These are phyloP conservation scores for Blastomyces emzantsi DNA, from an alignment of 2,329 filamentous ascomycete species.

Conservation along the genomic window DNA sequence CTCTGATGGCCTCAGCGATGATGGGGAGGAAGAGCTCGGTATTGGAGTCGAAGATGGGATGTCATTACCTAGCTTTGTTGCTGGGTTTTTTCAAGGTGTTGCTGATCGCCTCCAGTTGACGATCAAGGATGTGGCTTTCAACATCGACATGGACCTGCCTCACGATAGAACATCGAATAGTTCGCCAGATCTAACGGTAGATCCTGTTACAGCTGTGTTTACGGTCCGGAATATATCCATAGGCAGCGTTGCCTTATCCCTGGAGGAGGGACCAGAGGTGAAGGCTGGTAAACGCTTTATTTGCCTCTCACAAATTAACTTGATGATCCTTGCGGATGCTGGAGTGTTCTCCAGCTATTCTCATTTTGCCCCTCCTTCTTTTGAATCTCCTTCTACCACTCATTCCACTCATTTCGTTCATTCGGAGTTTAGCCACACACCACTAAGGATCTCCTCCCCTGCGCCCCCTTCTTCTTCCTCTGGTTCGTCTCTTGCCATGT, in stretches of 20 bases:
- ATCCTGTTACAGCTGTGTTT: slow-evolving; percentile 30
- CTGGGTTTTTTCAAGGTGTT: slow-evolving; percentile 51
- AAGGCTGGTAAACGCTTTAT: slow-evolving; percentile 37
- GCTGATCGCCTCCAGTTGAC: slow-evolving; percentile 48
- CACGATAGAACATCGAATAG: slow-evolving; percentile 31
- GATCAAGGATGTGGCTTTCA: slow-evolving; percentile 44
- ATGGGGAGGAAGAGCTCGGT: slow-evolving; percentile 41
- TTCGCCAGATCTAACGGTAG: slow-evolving; percentile 29
- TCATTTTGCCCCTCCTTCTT: slow-evolving; percentile 28
- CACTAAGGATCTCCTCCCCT: slow-evolving; percentile 20
- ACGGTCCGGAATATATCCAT: slow-evolving; percentile 29
- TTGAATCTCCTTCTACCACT: slow-evolving; percentile 15
- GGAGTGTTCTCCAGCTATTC: slow-evolving; percentile 41
- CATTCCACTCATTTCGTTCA: slow-evolving; percentile 22
- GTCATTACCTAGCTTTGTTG: slow-evolving; percentile 50
- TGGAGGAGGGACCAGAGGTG: slow-evolving; percentile 18
- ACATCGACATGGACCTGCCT: slow-evolving; percentile 42
- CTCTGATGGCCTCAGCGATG: slow-evolving; percentile 39
- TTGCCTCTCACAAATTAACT: slow-evolving; percentile 37
- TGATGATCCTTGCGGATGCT: slow-evolving; percentile 41
- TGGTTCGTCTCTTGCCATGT: slow-evolving; percentile 25
- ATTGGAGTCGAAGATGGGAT: slow-evolving; percentile 46
- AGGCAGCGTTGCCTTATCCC: slow-evolving; percentile 22
- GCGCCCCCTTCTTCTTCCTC: slow-evolving; percentile 21
- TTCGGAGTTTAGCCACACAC: slow-evolving; percentile 23